Base-by-base conservation (phyloP, 768 basidiomycete genomes). In the Neoboletus subvelutipes region DNA sequence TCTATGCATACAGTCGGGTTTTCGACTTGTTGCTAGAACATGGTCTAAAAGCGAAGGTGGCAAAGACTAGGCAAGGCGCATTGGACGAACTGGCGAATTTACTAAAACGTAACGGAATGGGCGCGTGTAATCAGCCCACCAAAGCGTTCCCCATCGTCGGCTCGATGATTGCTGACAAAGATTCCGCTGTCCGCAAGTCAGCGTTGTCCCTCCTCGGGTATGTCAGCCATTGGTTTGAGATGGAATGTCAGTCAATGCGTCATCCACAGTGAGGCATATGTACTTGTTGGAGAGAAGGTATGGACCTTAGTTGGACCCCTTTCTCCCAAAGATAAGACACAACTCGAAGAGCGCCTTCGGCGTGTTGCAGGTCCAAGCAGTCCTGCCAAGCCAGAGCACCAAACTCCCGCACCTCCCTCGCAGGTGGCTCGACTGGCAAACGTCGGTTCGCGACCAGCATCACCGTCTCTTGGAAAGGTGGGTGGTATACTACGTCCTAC, bases 1-100 rank as follows among this genome's bases (percentile, higher is more conserved):
- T 98, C 51, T 97, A 95, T 66, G 89, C 97, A 1, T 95, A 89
- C 65, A 97, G 94, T 64, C 87, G 94, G 40, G 78, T 98, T 33
- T 95, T 97, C 70, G 88, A 91, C 66, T 72, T 93, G 15, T 75
- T 98, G 8, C 80, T 97, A 12, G 92, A 97, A 39, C 83, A 95
- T 67, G 96, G 97, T 17, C 73, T 95, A 42, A 89, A 86, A 70
- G 88, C 90, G 18, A 95, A 95, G 72, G 90, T 94, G 18, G 88
- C 94, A 4, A 94, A 95, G 73, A 92, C 93, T 12, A 85, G 95
- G 13, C 90, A 93, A 72, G 91, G 92, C 13, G 79, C 88, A 20
- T 75, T 95, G 45, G 94, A 96, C 59, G 94, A 95, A 67, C 75
- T 96, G 52, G 86, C 82, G 5, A 77, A 77, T 36, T 77, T 97